Evolutionary conservation across 768 basidiomycete genomes (phyloP).

Genomic region (Suillus placidus): DNA sequence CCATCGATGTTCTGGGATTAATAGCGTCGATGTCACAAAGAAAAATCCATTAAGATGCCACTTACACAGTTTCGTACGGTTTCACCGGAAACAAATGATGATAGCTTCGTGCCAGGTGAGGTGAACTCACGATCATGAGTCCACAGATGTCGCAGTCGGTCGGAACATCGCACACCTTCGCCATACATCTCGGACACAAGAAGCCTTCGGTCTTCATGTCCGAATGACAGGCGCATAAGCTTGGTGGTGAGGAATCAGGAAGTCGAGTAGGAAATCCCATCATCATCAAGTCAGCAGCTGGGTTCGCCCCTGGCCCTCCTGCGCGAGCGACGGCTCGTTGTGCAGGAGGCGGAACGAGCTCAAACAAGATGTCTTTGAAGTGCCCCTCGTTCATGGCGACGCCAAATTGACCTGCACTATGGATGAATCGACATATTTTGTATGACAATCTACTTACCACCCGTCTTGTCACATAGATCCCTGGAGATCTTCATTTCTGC

Average conservation of each 20-base stretch:
- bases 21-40: slow-evolving; percentile 6
- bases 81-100: slow-evolving; percentile 96
- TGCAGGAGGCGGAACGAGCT: slow-evolving; percentile 93
- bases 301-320: slow-evolving; percentile 51
- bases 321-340: slow-evolving; percentile 59
- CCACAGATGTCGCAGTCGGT: slow-evolving; percentile 98
- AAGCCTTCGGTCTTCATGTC: slow-evolving; percentile 92
- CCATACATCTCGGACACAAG: slow-evolving; percentile 89
- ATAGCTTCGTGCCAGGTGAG: slow-evolving; percentile 95
- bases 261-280: slow-evolving; percentile 98
- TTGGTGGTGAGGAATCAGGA: slow-evolving; percentile 78
- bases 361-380: slow-evolving; percentile 94
- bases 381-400: slow-evolving; percentile 99
- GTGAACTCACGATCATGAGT: slow-evolving; percentile 96
- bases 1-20: slow-evolving; percentile 41
- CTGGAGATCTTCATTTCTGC: slow-evolving; percentile 99
- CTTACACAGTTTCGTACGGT: slow-evolving; percentile 80
- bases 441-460: slow-evolving; percentile 53
- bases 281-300: slow-evolving; percentile 92
- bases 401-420: slow-evolving; percentile 73
- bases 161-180: slow-evolving; percentile 96
- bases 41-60: slow-evolving; percentile 20
- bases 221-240: slow-evolving; percentile 92
- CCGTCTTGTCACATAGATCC: slow-evolving; percentile 87
- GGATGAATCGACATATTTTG: neutral